Evolutionary conservation across 306 rosid genomes (phyloP), one percentile per base, ranked within the genome.

Genomic region (Phaseolus lunatus): DNA sequence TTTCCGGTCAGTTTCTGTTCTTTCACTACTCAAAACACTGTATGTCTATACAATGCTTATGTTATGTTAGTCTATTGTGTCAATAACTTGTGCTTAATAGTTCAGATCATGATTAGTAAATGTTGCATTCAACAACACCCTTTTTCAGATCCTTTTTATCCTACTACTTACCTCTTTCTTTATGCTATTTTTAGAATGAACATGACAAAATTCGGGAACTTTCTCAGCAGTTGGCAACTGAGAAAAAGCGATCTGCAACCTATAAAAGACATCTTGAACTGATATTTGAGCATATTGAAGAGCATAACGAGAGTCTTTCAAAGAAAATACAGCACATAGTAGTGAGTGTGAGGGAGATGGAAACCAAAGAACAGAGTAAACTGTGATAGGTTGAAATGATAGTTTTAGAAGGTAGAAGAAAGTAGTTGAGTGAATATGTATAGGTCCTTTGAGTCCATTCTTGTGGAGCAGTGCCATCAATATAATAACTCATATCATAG

Each of bases 251-350:
- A 84, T 84, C 96, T 1, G 98, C 93, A 3, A 82, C 88, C 2
- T 92, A 95, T 82, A 95, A 92, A 87, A 92, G 98, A 84, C 99
- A 92, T 80, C 91, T 95, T 57, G 99, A 95, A 75, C 79, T 91
- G 80, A 77, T 95, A 79, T 93, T 95, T 35, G 97, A 91, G 87
- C 96, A 91, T 76, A 91, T 92, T 13, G 98, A 91, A 18, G 94
- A 95, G 86, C 97, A 89, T 82, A 95, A 95, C 66, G 87, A 88
- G 80, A 88, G 78, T 83, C 86, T 95, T 64, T 89, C 99, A 37
- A 92, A 87, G 84, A 95, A 86, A 94, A 87, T 92, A 79, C 97
- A 91, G 78, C 88, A 90, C 87, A 85, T 91, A 71, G 98, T 95
- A 75, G 92, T 88, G 26, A 91, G 82, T 83, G 98, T 95, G 84